Evolutionary conservation across 306 rosid genomes (phyloP), one percentile per base, ranked within the genome.

Genomic region (Sindora glabra): DNA sequence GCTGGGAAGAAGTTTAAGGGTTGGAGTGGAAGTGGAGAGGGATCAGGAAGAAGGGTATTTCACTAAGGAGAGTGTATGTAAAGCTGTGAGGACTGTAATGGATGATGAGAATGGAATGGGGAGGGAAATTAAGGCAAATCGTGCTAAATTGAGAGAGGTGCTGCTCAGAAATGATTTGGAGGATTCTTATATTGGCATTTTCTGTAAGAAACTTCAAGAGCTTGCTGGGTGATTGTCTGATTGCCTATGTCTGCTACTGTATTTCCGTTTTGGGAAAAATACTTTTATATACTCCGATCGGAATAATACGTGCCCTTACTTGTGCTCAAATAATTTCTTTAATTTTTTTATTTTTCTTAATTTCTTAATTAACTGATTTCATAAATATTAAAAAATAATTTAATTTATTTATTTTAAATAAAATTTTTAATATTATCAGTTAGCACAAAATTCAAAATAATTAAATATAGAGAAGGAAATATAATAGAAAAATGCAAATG

Each of bases 11-110:
- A 19, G 25, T 9, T 16, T 60, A 7, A 60, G 45, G 44, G 66
- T 19, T 11, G 55, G 65, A 6, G 27, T 42, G 5, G 52, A 17
- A 16, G 52, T 59, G 15, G 65, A 56, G 33, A 56, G 48, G 17
- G 41, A 49, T 2, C 49, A 56, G 47, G 65, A 67, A 29, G 62
- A 53, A 1, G 72, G 50, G 1, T 25, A 48, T 16, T 56, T 56
- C 56, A 67, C 64, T 3, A 45, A 23, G 36, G 51, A 8, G 16
- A 29, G 47, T 6, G 19, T 30, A 0, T 60, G 30, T 2, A 18
- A 60, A 8, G 33, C 55, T 5, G 55, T 60, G 42, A 60, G 6
- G 10, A 21, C 11, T 3, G 59, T 47, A 27, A 27, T 46, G 56
- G 34, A 46, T 21, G 56, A 12, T 8, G 46, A 61, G 4, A 61